Conservation (phyloP, 2,329 filamentous ascomycete genomes). For the Raffaelea ambrosiae region DNA sequence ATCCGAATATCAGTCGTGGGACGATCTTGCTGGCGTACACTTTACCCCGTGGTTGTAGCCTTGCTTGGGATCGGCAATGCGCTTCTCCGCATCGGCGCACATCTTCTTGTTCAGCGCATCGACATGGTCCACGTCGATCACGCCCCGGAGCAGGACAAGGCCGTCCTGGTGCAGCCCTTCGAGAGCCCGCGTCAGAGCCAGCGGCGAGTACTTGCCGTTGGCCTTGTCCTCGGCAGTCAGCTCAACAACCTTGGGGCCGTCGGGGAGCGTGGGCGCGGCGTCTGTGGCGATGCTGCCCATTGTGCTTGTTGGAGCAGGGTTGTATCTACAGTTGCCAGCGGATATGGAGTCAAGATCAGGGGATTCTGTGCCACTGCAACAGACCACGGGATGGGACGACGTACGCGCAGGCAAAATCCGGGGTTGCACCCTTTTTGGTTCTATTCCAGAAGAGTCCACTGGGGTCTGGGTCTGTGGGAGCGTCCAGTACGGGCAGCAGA, state of each 20-base stretch:
- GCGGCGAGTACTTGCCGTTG: slow-evolving; percentile 2
- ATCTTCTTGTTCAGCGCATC: slow-evolving; percentile 14
- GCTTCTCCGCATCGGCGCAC: slow-evolving; percentile 13
- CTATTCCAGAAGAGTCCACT: no score
- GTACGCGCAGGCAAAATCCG: no score
- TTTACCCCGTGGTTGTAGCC: slow-evolving; percentile 15
- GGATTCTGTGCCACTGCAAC: no score
- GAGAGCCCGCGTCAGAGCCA: slow-evolving; percentile 9
- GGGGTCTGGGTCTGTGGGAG: no score
- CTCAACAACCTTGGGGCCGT: neutral
- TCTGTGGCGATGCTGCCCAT: slow-evolving; percentile 1
- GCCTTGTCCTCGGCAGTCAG: slow-evolving; percentile 1
- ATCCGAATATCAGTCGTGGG: neutral
- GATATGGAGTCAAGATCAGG: no score
- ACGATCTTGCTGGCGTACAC: slow-evolving; percentile 12
- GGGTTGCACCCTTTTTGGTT: no score
- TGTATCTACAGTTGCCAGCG: no score
- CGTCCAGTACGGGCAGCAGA: no score
- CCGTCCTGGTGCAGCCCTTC: slow-evolving; percentile 17
- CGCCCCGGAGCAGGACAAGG: slow-evolving; percentile 15
- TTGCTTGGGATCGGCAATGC: slow-evolving; percentile 11
- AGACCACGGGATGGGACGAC: no score
- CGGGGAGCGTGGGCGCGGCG: neutral
- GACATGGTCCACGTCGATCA: slow-evolving; percentile 13
- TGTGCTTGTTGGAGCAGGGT: no score